Evolutionary conservation across 352 stramenopile species (phyloP).

Genomic region (Globisporangium spinosum): DNA sequence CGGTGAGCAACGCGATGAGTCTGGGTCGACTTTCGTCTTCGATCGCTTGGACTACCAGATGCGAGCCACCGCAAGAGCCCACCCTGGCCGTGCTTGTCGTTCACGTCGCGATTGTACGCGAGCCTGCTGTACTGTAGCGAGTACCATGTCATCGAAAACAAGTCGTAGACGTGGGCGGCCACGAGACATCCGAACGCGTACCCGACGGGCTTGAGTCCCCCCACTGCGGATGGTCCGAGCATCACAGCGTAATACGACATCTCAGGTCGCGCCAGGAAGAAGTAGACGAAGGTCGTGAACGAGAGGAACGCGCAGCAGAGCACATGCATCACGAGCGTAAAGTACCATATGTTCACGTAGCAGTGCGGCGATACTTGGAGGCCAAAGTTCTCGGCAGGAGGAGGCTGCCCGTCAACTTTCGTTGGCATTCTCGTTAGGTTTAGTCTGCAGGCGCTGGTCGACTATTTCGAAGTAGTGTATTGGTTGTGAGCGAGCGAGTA

Average conservation of each 20-base stretch:
- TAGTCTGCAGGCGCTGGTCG: background rate
- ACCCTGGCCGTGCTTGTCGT: conserved; percentile 1
- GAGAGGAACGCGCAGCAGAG: background rate
- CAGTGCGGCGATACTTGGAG: conserved; percentile 5
- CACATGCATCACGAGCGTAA: background rate
- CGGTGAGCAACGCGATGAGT: background rate
- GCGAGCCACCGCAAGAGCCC: background rate
- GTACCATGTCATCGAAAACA: background rate
- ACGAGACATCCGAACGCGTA: background rate
- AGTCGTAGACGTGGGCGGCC: background rate
- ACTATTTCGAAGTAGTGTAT: background rate
- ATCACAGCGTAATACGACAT: conserved; percentile 10
- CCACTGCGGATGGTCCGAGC: background rate
- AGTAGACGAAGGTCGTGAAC: conserved; percentile 1
- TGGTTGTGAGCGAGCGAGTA: too few relatives aligned
- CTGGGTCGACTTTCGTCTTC: background rate
- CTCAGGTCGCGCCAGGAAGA: conserved; percentile 1
- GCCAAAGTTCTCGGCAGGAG: background rate
- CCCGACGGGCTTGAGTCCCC: conserved; percentile 2
- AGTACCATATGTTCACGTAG: conserved; percentile 6
- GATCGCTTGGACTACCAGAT: background rate
- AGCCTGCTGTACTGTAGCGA: background rate
- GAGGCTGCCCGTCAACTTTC: background rate
- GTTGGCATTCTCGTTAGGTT: background rate
- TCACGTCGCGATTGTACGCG: background rate